Conservation (phyloP, 2,329 filamentous ascomycete species). For the Aspergillus brunneoviolaceus region DNA sequence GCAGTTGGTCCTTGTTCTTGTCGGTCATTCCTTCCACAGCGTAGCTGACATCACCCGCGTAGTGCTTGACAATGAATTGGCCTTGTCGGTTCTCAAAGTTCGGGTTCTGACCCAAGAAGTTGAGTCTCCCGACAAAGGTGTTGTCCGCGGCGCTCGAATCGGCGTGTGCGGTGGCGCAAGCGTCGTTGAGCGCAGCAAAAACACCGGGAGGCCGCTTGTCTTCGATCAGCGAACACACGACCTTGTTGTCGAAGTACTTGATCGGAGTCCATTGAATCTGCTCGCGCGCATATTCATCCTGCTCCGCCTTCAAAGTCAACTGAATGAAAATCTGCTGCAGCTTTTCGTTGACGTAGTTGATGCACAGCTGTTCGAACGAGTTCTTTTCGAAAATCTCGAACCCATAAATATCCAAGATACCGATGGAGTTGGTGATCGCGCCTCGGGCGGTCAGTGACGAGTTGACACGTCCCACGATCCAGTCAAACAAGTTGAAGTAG, state of each 20-base stretch:
- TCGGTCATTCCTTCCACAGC: conserved; percentile 96
- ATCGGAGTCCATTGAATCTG: conserved; percentile 99
- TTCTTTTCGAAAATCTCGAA: conserved; percentile 99
- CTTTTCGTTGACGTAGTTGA: conserved; percentile 99
- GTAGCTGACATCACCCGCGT: conserved; percentile 94
- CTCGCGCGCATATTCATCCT: conserved; percentile 94
- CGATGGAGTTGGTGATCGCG: conserved; percentile 77
- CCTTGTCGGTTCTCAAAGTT: conserved; percentile 91
- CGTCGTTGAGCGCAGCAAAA: conserved; percentile 95
- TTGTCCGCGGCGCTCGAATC: conserved; percentile 92
- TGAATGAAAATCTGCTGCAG: conserved; percentile 99
- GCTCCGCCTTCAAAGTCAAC: conserved; percentile 90
- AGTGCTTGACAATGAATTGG: conserved; percentile 98
- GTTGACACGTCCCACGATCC: conserved; percentile 94
- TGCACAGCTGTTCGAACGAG: conserved; percentile 97
- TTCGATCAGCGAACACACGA: conserved; percentile 96
- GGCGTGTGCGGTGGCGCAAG: conserved; percentile 95
- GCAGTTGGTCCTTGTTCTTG: conserved; percentile 97
- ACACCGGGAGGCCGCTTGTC: conserved; percentile 85
- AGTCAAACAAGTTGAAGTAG: conserved; percentile 96
- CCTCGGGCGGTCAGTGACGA: conserved; percentile 78
- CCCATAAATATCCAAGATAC: conserved; percentile 97
- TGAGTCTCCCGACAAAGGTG: conserved; percentile 91
- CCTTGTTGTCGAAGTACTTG: conserved; percentile 99
- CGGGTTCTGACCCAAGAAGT: conserved; percentile 79